Evolutionary conservation across 177 flowering plant genomes (phyloP), one percentile per base, ranked within the genome.

Genomic region (Vitis hybrid): DNA sequence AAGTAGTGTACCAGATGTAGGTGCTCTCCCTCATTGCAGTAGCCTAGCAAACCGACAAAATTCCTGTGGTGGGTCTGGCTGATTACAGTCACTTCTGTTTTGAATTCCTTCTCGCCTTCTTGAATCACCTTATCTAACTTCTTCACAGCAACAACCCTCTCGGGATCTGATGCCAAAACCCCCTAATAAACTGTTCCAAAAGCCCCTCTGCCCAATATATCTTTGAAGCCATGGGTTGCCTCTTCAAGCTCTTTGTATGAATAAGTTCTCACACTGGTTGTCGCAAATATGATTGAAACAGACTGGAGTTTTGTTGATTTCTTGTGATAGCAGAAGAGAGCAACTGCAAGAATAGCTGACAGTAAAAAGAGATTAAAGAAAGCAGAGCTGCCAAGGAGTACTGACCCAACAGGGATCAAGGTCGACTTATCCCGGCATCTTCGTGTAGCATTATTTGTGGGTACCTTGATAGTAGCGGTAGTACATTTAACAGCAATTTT

Each of bases 21-120:
- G 39, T 34, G 39, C 5, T 4, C 39, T 4, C 39, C 39, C 39
- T 34, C 6, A 34, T 34, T 6, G 6, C 39, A 34, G 39, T 34
- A 34, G 39, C 0, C 39, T 4, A 34, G 39, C 39, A 34, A 34
- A 67, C 54, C 19, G 59, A 75, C 74, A 5, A 75, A 23, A 62
- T 75, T 75, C 64, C 61, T 75, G 26, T 75, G 78, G 32, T 75
- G 67, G 26, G 74, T 76, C 56, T 51, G 65, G 21, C 71, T 55
- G 4, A 75, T 75, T 10, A 49, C 52, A 3, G n/a, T 77, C 17
- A 67, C 65, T 58, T 78, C 80, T 19, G 75, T 57, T 59, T 66
- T 51, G 23, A 78, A 78, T 48, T 78, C 80, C 48, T 68, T 60
- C 23, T 74, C 69, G 11, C 61, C 69, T 10, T 70, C 78, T 57